Base-by-base conservation (phyloP, 1,284 basidiomycete genomes). In the Macrocystidia cucumis region DNA sequence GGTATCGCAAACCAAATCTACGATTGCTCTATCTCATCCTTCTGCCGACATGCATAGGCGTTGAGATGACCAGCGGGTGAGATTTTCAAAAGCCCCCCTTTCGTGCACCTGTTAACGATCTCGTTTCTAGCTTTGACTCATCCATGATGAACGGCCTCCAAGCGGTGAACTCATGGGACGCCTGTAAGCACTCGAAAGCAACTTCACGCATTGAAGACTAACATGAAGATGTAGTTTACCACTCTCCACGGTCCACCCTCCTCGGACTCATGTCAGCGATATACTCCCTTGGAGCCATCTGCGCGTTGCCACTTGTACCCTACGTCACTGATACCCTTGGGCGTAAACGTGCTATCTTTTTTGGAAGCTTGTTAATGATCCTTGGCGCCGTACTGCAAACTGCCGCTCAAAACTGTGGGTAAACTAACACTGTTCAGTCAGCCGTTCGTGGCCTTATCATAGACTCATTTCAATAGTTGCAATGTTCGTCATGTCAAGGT, bases 31-130 rank as follows among this genome's bases (percentile, higher is more conserved):
- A 77, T 51, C 40, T 75, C 19, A 37, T 75, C 35, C 60, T 77
- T 49, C 57, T 74, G 43, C 73, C 73, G 19, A 72, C 74, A 27
- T 75, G 72, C 46, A 67, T 78, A 21, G 74, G 71, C 14, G 73
- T 74, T 9, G 73, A 78, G 47, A 72, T 74, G 69, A 76, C 74
- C 1, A 70, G 65, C 48, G 74, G 74, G 71, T 67, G 40, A 42
- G 67, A 13, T 37, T 24, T 9, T 33, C 13, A 18, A 5, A 7
- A 9, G 2, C 16, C n/a, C 6, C 17, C 11, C n/a, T n/a, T 27
- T 11, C 1, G 16, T 3, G 11, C 30, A n/a, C 28, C 19, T 39
- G 9, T 16, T 37, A 25, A 18, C 13, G 27, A 4, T 12, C n/a
- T 19, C 14, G 14, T 2, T n/a, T 28, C 8, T 35, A 72, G 71